These are phyloP conservation scores for Eucalyptus brandiana DNA, from an alignment of 345 rosid genomes.

Conservation along the genomic window DNA sequence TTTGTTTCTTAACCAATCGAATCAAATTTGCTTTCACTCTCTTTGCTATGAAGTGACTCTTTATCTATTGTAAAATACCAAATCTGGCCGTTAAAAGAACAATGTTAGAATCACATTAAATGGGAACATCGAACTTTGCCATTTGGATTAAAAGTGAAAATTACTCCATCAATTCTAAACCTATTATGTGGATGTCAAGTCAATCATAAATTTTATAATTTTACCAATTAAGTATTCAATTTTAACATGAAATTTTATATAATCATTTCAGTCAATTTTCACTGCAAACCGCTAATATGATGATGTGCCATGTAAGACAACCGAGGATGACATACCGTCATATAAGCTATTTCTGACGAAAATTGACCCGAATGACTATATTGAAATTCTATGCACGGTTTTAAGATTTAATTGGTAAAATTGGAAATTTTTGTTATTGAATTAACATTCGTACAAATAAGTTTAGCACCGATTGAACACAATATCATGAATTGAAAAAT, in stretches of 20 bases:
- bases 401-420: not conserved
- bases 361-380: not conserved
- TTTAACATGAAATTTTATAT: not conserved
- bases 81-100: not conserved
- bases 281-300: not conserved
- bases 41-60: not conserved
- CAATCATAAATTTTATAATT: not conserved
- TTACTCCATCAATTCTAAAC: not conserved
- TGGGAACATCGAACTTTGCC: not conserved
- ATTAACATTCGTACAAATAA: not conserved
- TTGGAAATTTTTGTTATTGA: not conserved
- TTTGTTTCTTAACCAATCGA: too few relatives aligned
- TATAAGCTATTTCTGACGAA: accelerated
- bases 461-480: not conserved
- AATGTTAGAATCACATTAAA: not conserved
- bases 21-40: not conserved
- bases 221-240: not conserved
- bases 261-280: not conserved
- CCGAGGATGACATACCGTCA: not conserved
- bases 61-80: not conserved
- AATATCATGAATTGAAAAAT: not conserved
- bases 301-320: not conserved
- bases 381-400: not conserved
- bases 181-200: accelerated
- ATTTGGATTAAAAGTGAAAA: not conserved